Percentiles rank a stretch among this genome's conserved stretches.
Evolutionary conservation across 768 basidiomycete genomes (phyloP).

Genomic region (Lyophyllum decastes): DNA sequence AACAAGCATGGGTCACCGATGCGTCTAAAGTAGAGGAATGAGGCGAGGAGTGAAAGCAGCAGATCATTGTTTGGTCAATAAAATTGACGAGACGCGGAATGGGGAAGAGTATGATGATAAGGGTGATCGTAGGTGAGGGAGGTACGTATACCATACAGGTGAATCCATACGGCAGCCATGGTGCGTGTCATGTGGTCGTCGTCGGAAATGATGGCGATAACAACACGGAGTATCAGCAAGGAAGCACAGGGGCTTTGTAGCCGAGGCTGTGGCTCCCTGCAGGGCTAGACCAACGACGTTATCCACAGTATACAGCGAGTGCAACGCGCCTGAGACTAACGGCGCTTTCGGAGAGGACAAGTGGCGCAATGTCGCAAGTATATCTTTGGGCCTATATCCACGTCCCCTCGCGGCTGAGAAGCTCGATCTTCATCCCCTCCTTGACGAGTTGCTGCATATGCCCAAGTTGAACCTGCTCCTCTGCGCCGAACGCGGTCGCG

Average conservation of each 20-base stretch:
- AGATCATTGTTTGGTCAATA: no score
- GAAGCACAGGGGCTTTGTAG: not conserved
- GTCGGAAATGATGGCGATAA: not conserved
- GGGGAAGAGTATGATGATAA: not conserved
- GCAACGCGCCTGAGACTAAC: not conserved
- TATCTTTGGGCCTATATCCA: conserved; percentile 5
- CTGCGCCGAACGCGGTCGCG: not conserved
- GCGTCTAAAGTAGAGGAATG: no score
- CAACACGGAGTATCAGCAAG: not conserved
- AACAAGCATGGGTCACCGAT: not conserved
- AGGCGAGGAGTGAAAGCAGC: no score
- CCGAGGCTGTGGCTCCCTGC: not conserved
- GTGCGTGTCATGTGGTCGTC: not conserved
- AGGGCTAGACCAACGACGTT: no score
- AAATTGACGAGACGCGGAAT: not conserved
- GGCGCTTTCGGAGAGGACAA: not conserved
- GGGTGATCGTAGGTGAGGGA: not conserved
- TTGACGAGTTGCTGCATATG: conserved; percentile 4
- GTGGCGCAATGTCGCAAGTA: not conserved
- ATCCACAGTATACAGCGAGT: not conserved
- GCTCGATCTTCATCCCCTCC: conserved; percentile 5
- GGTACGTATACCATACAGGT: not conserved
- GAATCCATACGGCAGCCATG: not conserved
- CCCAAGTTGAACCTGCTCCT: not conserved
- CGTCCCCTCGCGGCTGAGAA: conserved; percentile 4